phyloP scores from a whole-genome alignment of 2,329 filamentous ascomycete species.

The Epichloe bromicola region DNA sequence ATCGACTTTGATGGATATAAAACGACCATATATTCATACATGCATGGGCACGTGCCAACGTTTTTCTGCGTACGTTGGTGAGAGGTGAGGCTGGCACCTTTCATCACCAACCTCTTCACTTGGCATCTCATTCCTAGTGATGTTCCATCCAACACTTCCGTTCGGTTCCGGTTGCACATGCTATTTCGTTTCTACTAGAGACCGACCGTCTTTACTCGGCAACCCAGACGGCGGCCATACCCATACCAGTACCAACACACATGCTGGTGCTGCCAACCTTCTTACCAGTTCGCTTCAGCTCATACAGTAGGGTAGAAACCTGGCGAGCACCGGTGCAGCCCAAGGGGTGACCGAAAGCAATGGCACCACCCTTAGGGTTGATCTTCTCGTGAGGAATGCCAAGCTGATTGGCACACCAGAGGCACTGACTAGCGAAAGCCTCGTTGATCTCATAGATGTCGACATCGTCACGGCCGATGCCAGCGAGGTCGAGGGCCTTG shows the following conservation, averaged over 20 bases:
- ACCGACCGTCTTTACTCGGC: slow-evolving; percentile 50
- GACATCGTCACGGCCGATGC: slow-evolving; percentile 76
- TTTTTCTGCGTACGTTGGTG: neutral
- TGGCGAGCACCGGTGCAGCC: slow-evolving; percentile 91
- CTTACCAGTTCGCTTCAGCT: slow-evolving; percentile 72
- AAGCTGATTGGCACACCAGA: slow-evolving; percentile 87
- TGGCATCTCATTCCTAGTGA: neutral
- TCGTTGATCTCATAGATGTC: slow-evolving; percentile 99
- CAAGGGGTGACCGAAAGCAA: slow-evolving; percentile 89
- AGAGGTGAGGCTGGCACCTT: neutral
- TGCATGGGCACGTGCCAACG: slow-evolving; percentile 5
- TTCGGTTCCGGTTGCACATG: neutral
- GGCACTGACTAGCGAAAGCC: slow-evolving; percentile 88
- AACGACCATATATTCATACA: slow-evolving; percentile 14
- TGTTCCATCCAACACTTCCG: neutral
- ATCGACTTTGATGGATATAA: neutral
- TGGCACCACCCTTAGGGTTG: slow-evolving; percentile 93
- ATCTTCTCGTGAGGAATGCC: slow-evolving; percentile 74
- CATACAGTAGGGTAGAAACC: slow-evolving; percentile 82
- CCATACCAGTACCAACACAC: slow-evolving; percentile 96
- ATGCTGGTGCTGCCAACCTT: slow-evolving; percentile 88
- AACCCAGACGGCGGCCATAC: slow-evolving; percentile 94
- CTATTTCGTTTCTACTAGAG: neutral
- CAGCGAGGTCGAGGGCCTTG: slow-evolving; percentile 76
- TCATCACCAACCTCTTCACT: neutral